Conservation (phyloP, 768 basidiomycete genomes). For the Tricholomella constricta region DNA sequence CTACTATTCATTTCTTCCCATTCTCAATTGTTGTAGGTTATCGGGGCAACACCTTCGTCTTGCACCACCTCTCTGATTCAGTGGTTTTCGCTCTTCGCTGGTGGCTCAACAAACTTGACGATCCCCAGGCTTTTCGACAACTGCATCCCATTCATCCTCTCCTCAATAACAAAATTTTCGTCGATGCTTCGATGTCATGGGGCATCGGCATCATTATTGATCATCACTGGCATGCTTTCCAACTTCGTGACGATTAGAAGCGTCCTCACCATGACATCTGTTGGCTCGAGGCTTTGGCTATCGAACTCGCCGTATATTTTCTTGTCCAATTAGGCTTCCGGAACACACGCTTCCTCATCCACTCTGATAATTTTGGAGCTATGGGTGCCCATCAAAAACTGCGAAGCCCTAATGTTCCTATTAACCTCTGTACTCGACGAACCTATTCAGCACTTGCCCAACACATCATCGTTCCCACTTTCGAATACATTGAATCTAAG, state of each 20-base stretch:
- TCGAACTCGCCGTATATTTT: constrained; percentile 22
- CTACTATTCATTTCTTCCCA: no score
- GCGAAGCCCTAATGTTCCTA: background rate
- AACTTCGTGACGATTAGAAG: constrained; percentile 17
- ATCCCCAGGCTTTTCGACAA: constrained; percentile 4
- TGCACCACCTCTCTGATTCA: constrained; percentile 15
- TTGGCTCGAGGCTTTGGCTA: constrained; percentile 27
- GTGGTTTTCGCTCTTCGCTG: constrained; percentile 29
- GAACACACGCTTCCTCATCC: constrained; percentile 8
- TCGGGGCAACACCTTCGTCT: constrained; percentile 13
- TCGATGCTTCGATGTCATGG: constrained; percentile 41
- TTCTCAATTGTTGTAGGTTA: no score
- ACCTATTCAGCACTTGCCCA: background rate
- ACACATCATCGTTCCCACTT: background rate
- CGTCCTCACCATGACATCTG: constrained; percentile 22
- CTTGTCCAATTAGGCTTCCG: constrained; percentile 12
- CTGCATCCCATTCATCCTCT: constrained; percentile 10
- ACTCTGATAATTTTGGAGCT: no score
- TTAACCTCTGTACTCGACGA: constrained; percentile 4
- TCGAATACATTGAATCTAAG: background rate
- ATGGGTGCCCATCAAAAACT: background rate
- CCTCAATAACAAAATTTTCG: constrained; percentile 25
- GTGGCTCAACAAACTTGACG: constrained; percentile 23
- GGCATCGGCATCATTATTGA: constrained; percentile 38
- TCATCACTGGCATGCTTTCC: constrained; percentile 31